Evolutionary conservation across 495 filamentous ascomycete species (phyloP).

Genomic region (Amphirosellinia nigrospora): DNA sequence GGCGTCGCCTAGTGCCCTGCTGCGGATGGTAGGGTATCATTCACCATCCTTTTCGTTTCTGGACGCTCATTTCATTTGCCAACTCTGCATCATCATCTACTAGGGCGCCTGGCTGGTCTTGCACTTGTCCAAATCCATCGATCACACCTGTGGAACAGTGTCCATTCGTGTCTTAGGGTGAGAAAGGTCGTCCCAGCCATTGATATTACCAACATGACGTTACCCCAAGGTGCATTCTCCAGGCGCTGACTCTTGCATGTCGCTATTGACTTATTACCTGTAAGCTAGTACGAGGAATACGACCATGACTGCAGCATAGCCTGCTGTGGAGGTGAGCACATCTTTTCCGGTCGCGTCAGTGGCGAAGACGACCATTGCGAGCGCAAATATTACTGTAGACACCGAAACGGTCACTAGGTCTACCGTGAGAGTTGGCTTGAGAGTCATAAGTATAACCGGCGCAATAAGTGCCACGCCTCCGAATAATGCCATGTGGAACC

Average conservation of each 20-base stretch:
- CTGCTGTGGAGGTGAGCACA: not conserved
- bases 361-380: not conserved
- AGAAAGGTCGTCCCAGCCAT: too few species aligned
- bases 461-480: not conserved
- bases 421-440: not conserved
- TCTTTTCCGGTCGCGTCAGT: not conserved
- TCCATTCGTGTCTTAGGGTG: not conserved
- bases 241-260: not conserved
- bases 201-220: too few species aligned
- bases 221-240: not conserved
- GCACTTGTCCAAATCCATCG: not conserved
- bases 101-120: not conserved
- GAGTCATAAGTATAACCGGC: not conserved
- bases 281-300: not conserved
- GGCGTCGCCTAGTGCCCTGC: not conserved
- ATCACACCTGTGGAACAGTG: not conserved
- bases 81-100: not conserved
- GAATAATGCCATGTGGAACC: not conserved
- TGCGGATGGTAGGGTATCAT: not conserved
- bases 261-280: not conserved
- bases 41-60: not conserved
- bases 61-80: not conserved
- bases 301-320: not conserved
- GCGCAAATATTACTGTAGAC: not conserved
- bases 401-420: not conserved